These are phyloP conservation scores for Neckera pumila DNA, from an alignment of 225 moss, liverwort and hornwort species.

Conservation along the genomic window DNA sequence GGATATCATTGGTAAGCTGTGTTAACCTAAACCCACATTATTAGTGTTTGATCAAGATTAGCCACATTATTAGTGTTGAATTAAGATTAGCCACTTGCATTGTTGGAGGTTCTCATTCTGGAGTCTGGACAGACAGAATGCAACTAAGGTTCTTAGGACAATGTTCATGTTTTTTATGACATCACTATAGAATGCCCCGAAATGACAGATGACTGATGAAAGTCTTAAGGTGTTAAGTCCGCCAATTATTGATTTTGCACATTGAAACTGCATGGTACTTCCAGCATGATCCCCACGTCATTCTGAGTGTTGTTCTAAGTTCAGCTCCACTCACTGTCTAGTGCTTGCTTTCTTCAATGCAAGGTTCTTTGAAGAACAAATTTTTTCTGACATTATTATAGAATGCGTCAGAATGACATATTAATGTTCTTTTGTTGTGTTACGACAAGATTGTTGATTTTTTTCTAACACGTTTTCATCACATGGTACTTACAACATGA, in stretches of 20 bases:
- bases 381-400: background rate
- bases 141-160: background rate
- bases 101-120: background rate
- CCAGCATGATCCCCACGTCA: background rate
- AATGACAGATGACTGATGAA: background rate
- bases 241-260: background rate
- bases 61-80: background rate
- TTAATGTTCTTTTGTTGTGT: background rate
- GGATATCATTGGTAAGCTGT: conserved; percentile 23
- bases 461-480: background rate
- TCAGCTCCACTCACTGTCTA: background rate
- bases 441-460: background rate
- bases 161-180: background rate
- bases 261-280: background rate
- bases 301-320: too few relatives aligned
- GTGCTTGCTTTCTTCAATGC: background rate
- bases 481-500: background rate
- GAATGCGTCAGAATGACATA: background rate
- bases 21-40: background rate
- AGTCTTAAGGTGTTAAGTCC: background rate
- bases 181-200: background rate
- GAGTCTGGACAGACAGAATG: background rate
- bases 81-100: background rate
- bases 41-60: background rate
- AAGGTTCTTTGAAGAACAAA: background rate